These are phyloP conservation scores for Knoxia roxburghii DNA, from an alignment of 257 asterid species.

Conservation along the genomic window DNA sequence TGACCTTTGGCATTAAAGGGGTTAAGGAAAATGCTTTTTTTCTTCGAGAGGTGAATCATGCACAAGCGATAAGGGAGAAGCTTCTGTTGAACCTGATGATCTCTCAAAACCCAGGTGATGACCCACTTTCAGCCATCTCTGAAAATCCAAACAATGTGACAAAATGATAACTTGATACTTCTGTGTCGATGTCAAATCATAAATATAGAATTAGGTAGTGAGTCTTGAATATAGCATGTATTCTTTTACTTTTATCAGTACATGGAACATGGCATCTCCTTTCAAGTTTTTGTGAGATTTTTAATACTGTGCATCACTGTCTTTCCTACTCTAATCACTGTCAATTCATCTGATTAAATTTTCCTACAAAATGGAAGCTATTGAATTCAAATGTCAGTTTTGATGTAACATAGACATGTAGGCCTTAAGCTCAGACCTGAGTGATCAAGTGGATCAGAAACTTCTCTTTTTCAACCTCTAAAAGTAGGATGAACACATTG, in stretches of 20 bases:
- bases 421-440: neutral
- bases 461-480: neutral
- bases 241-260: neutral
- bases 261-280: neutral
- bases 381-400: neutral
- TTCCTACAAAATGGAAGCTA: no score
- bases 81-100: constrained; percentile 88
- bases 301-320: neutral
- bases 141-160: neutral
- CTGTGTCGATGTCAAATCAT: neutral
- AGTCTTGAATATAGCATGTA: neutral
- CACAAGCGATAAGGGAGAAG: constrained; percentile 87
- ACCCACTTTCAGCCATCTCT: neutral
- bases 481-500: neutral
- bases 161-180: neutral
- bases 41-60: constrained; percentile 81
- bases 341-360: no score
- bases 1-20: constrained; percentile 87
- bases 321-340: neutral
- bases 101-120: constrained; percentile 80
- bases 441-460: neutral
- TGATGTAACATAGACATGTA: neutral
- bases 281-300: neutral
- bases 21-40: constrained; percentile 76
- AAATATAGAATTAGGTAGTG: neutral